Evolutionary conservation across 202 grass and related monocot species (phyloP).

Genomic region (Carex sylvatica): DNA sequence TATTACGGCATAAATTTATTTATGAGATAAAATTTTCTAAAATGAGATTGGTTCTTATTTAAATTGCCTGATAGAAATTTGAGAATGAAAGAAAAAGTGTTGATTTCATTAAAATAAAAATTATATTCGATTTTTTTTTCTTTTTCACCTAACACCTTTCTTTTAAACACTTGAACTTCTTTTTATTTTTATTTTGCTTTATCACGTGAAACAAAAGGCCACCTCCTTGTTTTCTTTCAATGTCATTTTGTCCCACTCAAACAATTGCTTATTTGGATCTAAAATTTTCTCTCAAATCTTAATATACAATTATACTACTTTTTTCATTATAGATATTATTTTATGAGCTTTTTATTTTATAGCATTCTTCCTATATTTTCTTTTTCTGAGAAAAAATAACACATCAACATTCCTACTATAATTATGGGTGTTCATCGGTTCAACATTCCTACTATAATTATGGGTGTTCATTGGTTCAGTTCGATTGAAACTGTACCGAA

Average conservation of each 20-base stretch:
- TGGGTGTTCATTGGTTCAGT: too few species aligned
- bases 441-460: too few species aligned
- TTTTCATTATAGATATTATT: neutral
- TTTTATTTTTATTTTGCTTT: neutral
- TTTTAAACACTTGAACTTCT: neutral
- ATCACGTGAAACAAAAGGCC: neutral
- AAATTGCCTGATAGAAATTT: neutral
- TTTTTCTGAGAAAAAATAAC: too few species aligned
- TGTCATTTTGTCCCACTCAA: neutral
- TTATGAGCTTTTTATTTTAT: neutral
- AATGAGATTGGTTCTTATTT: neutral
- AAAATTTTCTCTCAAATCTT: neutral
- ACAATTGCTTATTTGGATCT: too few species aligned
- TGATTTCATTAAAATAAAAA: neutral
- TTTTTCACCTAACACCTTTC: neutral
- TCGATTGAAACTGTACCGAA: too few species aligned
- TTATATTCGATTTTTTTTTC: neutral
- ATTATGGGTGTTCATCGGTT: too few species aligned
- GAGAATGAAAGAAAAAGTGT: neutral
- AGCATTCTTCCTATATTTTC: neutral
- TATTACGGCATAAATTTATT: neutral
- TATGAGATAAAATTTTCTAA: neutral
- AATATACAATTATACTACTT: neutral
- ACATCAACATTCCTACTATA: too few species aligned
- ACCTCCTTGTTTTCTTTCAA: neutral